Percentiles rank a stretch among this genome's conserved stretches.
Conservation (phyloP, 116 monocot genomes). For the Dioscorea cayenensis region DNA sequence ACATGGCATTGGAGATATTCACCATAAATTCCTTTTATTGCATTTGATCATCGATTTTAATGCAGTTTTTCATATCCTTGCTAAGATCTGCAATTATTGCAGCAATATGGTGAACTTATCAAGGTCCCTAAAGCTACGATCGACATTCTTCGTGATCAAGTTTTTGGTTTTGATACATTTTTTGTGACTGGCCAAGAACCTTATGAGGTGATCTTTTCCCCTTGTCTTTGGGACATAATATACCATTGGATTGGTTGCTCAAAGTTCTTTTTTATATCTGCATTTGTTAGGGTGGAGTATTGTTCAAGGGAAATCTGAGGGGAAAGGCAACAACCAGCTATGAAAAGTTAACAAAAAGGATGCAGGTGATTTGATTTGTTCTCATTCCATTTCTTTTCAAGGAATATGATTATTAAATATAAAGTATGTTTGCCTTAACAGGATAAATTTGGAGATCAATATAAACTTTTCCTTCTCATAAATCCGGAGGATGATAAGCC, state of each 20-base stretch:
- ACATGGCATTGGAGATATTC: neutral
- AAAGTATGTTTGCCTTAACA: constrained; percentile 27
- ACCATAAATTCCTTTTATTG: neutral
- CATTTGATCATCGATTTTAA: neutral
- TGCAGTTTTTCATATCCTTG: neutral
- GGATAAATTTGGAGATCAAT: constrained; percentile 92
- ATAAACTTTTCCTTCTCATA: constrained; percentile 79
- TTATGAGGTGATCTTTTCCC: constrained; percentile 60
- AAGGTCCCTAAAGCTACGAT: constrained; percentile 73
- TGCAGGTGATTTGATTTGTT: constrained; percentile 43
- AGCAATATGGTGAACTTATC: constrained; percentile 65
- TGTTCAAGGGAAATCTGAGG: constrained; percentile 88
- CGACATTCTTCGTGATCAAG: constrained; percentile 81
- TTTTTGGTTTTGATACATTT: constrained; percentile 93
- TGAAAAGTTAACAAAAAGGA: constrained; percentile 73
- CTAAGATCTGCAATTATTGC: constrained; percentile 24
- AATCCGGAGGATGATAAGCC: constrained; percentile 94
- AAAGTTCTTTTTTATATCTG: neutral
- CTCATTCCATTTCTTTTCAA: neutral
- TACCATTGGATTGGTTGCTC: neutral
- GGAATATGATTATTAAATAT: neutral
- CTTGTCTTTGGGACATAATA: neutral
- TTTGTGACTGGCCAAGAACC: constrained; percentile 87
- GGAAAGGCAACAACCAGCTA: constrained; percentile 70
- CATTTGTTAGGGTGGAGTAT: constrained; percentile 57